Conservation (phyloP, 345 rosid genomes). For the Aegle marmelos region DNA sequence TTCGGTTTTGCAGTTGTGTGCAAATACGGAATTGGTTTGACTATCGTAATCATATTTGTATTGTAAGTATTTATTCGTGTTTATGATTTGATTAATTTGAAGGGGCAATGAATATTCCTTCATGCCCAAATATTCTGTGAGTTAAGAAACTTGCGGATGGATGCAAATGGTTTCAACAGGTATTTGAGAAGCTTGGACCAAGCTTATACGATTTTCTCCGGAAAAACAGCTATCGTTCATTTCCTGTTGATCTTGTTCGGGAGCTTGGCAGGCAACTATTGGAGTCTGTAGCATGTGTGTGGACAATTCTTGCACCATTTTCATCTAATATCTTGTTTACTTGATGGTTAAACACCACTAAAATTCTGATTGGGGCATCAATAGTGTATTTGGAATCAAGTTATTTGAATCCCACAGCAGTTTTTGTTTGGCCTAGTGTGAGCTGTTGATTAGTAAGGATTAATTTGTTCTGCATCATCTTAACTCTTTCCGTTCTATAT, state of each 20-base stretch:
- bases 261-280: constrained; percentile 99
- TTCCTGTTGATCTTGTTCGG: constrained; percentile 99
- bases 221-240: constrained; percentile 96
- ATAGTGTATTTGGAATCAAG: constrained; percentile 1
- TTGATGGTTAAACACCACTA: constrained; percentile 16
- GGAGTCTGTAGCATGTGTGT: constrained; percentile 99
- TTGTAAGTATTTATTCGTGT: constrained; percentile 81
- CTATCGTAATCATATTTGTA: constrained; percentile 99
- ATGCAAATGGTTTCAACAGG: constrained; percentile 95
- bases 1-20: constrained; percentile 98
- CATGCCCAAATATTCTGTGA: constrained; percentile 48
- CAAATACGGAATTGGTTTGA: constrained; percentile 99
- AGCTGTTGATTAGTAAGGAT: constrained; percentile 9
- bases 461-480: constrained; percentile 12
- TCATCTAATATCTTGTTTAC: constrained; percentile 37
- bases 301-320: constrained; percentile 55
- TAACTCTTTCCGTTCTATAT: constrained; percentile 13
- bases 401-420: background rate
- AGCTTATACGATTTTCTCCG: constrained; percentile 99
- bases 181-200: constrained; percentile 99
- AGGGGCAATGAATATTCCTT: constrained; percentile 30
- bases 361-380: constrained; percentile 11
- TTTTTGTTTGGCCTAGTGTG: constrained; percentile 4
- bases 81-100: constrained; percentile 53
- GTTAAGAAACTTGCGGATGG: constrained; percentile 76